Percentiles rank a stretch among this genome's conserved stretches.
These are phyloP conservation scores for Trichoderma lentiforme DNA, from an alignment of 2,329 filamentous ascomycete species.

Conservation along the genomic window DNA sequence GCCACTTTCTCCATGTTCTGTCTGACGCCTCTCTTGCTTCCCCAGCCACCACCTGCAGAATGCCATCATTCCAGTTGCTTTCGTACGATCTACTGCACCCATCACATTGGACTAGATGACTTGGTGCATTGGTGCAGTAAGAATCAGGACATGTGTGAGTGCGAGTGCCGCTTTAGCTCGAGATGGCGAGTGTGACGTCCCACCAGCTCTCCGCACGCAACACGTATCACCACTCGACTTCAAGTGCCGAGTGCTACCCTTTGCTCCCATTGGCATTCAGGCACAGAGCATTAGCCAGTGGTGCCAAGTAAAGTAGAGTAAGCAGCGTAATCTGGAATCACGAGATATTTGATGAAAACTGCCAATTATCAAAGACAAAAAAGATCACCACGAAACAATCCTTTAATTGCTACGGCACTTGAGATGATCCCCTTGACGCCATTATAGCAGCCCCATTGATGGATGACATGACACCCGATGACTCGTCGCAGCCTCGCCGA, in stretches of 20 bases:
- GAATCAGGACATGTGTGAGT: not conserved
- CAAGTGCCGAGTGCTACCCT: not conserved
- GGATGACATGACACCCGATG: not conserved
- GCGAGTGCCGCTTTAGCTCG: not conserved
- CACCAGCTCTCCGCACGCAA: not conserved
- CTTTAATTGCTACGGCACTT: not conserved
- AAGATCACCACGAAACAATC: not conserved
- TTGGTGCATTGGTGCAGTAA: not conserved
- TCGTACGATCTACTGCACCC: not conserved
- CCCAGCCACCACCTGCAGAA: constrained; percentile 6
- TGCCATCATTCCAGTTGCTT: constrained; percentile 6
- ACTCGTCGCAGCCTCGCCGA: not conserved
- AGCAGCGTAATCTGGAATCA: not conserved
- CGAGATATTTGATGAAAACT: not conserved
- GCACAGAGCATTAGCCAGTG: not conserved
- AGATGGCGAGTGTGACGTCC: not conserved
- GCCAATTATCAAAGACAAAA: not conserved
- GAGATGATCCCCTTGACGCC: not conserved
- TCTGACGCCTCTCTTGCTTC: not conserved
- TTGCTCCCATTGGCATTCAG: not conserved
- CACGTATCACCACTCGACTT: not conserved
- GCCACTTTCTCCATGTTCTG: not conserved
- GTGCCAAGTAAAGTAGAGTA: not conserved
- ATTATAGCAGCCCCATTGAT: not conserved
- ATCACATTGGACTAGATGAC: not conserved